Evolutionary conservation across 148 eudicot genomes (phyloP), one percentile per base, ranked within the genome.

Genomic region (Suaeda aralocaspica): DNA sequence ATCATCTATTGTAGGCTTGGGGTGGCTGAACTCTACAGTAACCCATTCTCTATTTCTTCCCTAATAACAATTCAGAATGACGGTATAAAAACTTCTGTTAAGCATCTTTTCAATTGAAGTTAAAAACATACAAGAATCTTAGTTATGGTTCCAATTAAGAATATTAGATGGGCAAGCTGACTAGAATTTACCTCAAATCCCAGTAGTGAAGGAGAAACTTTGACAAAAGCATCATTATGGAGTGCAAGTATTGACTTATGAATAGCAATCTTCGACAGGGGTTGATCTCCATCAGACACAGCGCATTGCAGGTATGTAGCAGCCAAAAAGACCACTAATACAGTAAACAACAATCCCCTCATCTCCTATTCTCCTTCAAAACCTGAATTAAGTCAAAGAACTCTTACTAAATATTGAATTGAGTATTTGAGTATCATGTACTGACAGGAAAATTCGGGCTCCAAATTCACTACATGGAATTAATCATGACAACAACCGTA

Each of bases 41-140:
- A 93, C 81, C 95, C 96, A 88, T 72, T 88, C 98, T 49, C 72
- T 72, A 69, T 74, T 85, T 72, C 75, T 61, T 4, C 82, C 90
- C 96, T 85, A 44, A 72, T 45, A 26, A 44, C 59, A 15, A 64
- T 44, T 36, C 45, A 19, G 66, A 61, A 16, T 60, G 19, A 60
- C 9, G 5, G 57, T 19, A 21, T 31, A 12, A 33, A 21, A 52
- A 42, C 21, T 69, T 69, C 4, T 9, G 64, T 28, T 18, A 9
- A 8, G 9, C 16, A 57, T 18, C 34, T 14, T 28, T 36, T 13
- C 11, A 8, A n/a, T 10, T 7, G 22, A 25, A 33, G 22, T 59
- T 59, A 28, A 30, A 30, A 13, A 31, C 4, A 9, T 39, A 39
- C 44, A 59, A 10, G 18, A 10, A 46, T 8, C n/a, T 58, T 2